These are phyloP conservation scores for Verbascum thapsus DNA, from an alignment of 257 asterid genomes.

Conservation along the genomic window DNA sequence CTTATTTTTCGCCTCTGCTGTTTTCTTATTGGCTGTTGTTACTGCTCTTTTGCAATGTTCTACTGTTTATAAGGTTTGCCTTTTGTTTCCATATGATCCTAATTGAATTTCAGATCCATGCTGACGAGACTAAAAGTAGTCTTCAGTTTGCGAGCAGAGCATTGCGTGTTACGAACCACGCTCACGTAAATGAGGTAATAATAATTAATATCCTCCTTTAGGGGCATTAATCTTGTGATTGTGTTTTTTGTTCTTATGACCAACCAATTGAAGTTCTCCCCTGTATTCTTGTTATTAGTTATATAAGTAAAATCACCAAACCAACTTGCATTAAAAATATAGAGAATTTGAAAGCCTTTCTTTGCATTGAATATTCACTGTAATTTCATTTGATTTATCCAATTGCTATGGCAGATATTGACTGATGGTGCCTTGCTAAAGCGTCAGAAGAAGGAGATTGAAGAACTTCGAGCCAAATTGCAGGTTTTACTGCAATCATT, in stretches of 20 bases:
- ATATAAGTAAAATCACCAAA: slow-evolving; percentile 7
- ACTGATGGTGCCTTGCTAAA: slow-evolving; percentile 97
- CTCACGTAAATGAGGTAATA: slow-evolving; percentile 92
- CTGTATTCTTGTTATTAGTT: slow-evolving; percentile 13
- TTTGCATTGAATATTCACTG: neutral
- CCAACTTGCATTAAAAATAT: slow-evolving; percentile 14
- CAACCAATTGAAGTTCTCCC: slow-evolving; percentile 19
- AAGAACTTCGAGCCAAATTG: slow-evolving; percentile 86
- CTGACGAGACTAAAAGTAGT: slow-evolving; percentile 99
- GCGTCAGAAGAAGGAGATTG: slow-evolving; percentile 97
- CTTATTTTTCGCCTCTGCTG: neutral
- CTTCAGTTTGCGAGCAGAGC: slow-evolving; percentile 99
- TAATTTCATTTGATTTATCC: slow-evolving; percentile 9
- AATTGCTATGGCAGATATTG: slow-evolving; percentile 59
- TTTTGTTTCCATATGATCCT: neutral
- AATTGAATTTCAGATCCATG: slow-evolving; percentile 68
- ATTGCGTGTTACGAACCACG: slow-evolving; percentile 89
- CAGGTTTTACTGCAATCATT: slow-evolving; percentile 51
- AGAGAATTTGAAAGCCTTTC: slow-evolving; percentile 12
- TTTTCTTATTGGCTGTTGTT: slow-evolving; percentile 17
- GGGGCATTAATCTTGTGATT: slow-evolving; percentile 28
- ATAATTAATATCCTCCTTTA: neutral
- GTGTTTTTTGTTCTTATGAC: slow-evolving; percentile 17
- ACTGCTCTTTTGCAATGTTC: neutral
- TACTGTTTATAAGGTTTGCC: too few relatives aligned